Conservation (phyloP, 2,329 filamentous ascomycete species). For the Aspergillus neoniger region DNA sequence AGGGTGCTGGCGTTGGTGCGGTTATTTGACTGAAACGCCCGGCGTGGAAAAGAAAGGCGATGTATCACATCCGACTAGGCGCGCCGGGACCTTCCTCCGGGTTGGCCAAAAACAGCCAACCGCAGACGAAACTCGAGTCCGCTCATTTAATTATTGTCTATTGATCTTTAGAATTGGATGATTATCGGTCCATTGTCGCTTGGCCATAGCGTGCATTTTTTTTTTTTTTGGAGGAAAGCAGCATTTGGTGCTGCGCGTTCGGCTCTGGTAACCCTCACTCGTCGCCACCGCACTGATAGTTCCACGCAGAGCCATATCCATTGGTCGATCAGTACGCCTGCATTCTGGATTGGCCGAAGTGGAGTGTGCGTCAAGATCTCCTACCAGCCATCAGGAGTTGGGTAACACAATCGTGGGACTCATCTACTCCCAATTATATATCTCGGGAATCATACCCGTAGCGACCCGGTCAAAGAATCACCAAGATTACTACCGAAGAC, state of each 20-base stretch:
- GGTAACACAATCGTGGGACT: neutral
- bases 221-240: neutral
- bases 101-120: neutral
- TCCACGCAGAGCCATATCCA: neutral
- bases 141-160: neutral
- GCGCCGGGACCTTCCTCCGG: neutral
- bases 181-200: neutral
- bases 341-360: neutral
- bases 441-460: neutral
- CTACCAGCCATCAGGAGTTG: neutral
- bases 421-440: neutral
- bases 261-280: neutral
- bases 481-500: neutral
- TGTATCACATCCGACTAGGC: constrained; percentile 15
- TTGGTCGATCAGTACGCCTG: constrained; percentile 1
- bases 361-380: neutral
- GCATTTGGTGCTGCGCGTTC: neutral
- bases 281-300: constrained; percentile 4
- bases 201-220: neutral
- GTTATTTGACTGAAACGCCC: constrained; percentile 6
- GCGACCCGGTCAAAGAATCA: neutral
- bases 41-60: constrained; percentile 11
- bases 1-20: neutral
- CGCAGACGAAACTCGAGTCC: neutral
- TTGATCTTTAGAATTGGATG: neutral